Evolutionary conservation across 352 stramenopile genomes (phyloP).

Genomic region (Globisporangium yorkense): DNA sequence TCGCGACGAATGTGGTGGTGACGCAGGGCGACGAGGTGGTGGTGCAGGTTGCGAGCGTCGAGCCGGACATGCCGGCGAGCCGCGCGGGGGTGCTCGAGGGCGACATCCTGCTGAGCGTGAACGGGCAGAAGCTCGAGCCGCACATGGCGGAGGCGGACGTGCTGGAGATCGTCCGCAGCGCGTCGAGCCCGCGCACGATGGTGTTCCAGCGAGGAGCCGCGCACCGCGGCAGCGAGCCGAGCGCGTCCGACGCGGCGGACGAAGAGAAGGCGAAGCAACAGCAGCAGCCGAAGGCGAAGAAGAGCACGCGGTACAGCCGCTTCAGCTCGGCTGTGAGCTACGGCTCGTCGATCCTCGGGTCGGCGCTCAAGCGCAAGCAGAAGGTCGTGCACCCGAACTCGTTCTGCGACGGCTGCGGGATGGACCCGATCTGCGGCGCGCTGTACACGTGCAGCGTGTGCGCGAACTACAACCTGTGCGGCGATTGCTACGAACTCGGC

Average conservation of each 20-base stretch:
- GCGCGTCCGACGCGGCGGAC: constrained; percentile 16
- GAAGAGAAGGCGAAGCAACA: constrained; percentile 3
- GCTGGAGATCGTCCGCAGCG: constrained; percentile 49
- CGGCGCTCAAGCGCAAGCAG: constrained; percentile 66
- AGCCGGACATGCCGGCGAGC: constrained; percentile 43
- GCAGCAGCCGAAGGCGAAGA: constrained; percentile 18
- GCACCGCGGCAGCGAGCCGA: constrained; percentile 21
- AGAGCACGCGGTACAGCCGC: constrained; percentile 38
- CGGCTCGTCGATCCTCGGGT: constrained; percentile 52
- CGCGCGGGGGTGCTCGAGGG: constrained; percentile 48
- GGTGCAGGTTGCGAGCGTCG: constrained; percentile 50
- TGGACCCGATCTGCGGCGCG: constrained; percentile 55
- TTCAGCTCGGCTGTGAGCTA: constrained; percentile 62
- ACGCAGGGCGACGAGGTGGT: constrained; percentile 44
- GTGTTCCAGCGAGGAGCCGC: constrained; percentile 41
- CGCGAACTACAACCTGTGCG: constrained; percentile 64
- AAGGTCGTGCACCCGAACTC: constrained; percentile 51
- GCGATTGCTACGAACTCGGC: constrained; percentile 61
- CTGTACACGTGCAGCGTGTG: constrained; percentile 74
- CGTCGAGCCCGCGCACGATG: constrained; percentile 41
- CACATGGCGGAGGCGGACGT: constrained; percentile 62
- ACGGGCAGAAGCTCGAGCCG: constrained; percentile 48
- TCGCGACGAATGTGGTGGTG: constrained; percentile 46
- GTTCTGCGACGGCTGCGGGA: constrained; percentile 68
- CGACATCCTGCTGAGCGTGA: constrained; percentile 57